Evolutionary conservation across 192 early-diverging fungal genomes (phyloP).

Genomic region (Cetraspora pellucida): DNA sequence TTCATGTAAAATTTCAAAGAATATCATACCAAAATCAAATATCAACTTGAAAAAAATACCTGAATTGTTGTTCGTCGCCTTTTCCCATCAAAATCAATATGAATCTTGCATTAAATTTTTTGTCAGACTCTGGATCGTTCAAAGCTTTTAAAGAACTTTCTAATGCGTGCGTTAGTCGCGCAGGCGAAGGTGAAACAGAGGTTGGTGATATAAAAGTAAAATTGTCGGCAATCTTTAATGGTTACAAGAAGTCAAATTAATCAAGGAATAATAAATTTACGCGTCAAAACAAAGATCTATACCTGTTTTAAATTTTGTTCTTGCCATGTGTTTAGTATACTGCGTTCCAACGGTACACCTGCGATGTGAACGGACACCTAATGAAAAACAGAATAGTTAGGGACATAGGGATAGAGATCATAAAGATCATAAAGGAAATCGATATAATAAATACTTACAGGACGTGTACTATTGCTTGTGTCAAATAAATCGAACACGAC

Average conservation of each 20-base stretch:
- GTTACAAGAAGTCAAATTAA: background rate
- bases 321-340: slow-evolving; percentile 32
- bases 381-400: background rate
- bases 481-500: slow-evolving; percentile 33
- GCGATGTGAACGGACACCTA: slow-evolving; percentile 38
- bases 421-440: background rate
- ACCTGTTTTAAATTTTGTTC: slow-evolving; percentile 29
- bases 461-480: background rate
- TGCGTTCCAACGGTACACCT: slow-evolving; percentile 6
- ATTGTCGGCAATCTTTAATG: slow-evolving; percentile 27
- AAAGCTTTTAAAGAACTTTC: slow-evolving; percentile 31
- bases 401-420: background rate
- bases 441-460: slow-evolving; percentile 8
- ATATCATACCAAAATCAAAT: background rate
- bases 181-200: slow-evolving; percentile 23
- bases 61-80: slow-evolving; percentile 6
- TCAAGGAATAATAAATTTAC: background rate
- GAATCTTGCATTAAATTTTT: background rate
- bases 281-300: background rate
- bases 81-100: slow-evolving; percentile 34
- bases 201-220: slow-evolving; percentile 29
- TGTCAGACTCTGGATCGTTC: background rate
- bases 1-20: background rate
- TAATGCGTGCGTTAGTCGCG: slow-evolving; percentile 21
- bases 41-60: slow-evolving; percentile 4